Percentiles rank a stretch among this genome's conserved stretches.
Conservation (phyloP, 2,329 filamentous ascomycete species). For the Ceratocystis huliohia region DNA sequence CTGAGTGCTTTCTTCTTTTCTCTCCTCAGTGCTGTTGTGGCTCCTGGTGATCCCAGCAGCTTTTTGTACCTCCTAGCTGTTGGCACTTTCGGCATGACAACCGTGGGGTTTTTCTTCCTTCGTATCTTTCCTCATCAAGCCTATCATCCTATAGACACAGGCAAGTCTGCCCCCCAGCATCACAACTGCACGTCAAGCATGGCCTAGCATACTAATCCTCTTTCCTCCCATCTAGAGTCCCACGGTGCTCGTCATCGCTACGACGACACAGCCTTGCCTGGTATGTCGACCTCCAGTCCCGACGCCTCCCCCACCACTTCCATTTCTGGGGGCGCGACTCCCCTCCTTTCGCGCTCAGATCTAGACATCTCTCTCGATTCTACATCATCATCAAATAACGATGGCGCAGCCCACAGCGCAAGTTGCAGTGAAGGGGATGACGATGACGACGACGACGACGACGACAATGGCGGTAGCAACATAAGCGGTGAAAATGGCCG, state of each 20-base stretch:
- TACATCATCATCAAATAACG: conserved; percentile 22
- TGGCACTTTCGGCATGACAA: conserved; percentile 64
- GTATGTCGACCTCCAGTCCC: conserved; percentile 40
- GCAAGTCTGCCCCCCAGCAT: conserved; percentile 5
- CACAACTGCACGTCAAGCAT: background rate
- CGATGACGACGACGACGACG: conserved; percentile 23
- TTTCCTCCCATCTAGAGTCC: conserved; percentile 8
- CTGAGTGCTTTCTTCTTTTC: conserved; percentile 96
- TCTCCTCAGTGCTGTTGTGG: conserved; percentile 58
- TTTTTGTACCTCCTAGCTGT: conserved; percentile 70
- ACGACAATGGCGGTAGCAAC: conserved; percentile 24
- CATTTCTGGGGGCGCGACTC: background rate
- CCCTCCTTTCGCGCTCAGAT: background rate
- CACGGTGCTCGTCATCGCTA: conserved; percentile 20
- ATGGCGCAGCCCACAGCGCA: conserved; percentile 24
- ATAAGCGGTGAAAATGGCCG: conserved; percentile 24
- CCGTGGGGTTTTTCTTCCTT: conserved; percentile 74
- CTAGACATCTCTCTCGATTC: conserved; percentile 3
- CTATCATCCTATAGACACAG: conserved; percentile 41
- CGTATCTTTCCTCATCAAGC: conserved; percentile 52
- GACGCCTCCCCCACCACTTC: conserved; percentile 6
- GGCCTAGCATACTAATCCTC: conserved; percentile 11
- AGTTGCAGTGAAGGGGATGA: background rate
- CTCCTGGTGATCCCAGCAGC: conserved; percentile 69
- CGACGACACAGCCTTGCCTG: conserved; percentile 31